phyloP scores from a whole-genome alignment of 768 basidiomycete genomes.

The Rhodotorula paludigena region DNA sequence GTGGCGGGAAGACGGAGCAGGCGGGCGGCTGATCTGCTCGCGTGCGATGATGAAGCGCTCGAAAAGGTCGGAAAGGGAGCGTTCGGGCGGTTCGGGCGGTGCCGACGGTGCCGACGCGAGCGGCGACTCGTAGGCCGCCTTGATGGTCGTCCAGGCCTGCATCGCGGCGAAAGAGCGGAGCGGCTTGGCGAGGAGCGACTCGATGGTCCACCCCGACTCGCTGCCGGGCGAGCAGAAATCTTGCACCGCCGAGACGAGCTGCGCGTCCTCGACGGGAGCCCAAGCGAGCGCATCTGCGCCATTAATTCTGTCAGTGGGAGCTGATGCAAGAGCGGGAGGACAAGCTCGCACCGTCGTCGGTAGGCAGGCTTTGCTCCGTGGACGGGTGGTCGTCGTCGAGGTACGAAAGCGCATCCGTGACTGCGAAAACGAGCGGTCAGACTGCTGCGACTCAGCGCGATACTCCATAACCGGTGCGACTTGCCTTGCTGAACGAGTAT shows the following conservation, averaged over 20 bases:
- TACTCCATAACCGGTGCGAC: too few species aligned
- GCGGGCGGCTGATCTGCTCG: too few species aligned
- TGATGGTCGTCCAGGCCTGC: not conserved
- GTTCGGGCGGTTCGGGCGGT: too few species aligned
- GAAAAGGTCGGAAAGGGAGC: not conserved
- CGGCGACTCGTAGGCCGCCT: not conserved
- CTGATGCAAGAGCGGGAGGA: too few species aligned
- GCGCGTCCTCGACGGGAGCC: constrained; percentile 9
- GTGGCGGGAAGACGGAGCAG: too few species aligned
- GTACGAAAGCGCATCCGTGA: not conserved
- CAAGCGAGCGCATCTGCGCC: not conserved
- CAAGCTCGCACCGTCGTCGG: too few species aligned
- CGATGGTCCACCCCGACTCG: not conserved
- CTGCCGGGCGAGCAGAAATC: not conserved
- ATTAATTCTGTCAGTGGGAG: too few species aligned
- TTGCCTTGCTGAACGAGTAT: too few species aligned
- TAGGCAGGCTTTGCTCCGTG: not conserved
- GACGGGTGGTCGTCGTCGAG: not conserved
- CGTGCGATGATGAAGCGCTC: not conserved
- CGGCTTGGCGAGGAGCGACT: not conserved
- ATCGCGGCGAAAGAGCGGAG: not conserved
- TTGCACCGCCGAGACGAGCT: constrained; percentile 4
- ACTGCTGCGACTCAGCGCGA: too few species aligned
- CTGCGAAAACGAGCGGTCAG: not conserved
- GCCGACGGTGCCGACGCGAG: not conserved